Conservation (phyloP, 2,329 filamentous ascomycete species). For the Cylindrodendrum hubeiense region DNA sequence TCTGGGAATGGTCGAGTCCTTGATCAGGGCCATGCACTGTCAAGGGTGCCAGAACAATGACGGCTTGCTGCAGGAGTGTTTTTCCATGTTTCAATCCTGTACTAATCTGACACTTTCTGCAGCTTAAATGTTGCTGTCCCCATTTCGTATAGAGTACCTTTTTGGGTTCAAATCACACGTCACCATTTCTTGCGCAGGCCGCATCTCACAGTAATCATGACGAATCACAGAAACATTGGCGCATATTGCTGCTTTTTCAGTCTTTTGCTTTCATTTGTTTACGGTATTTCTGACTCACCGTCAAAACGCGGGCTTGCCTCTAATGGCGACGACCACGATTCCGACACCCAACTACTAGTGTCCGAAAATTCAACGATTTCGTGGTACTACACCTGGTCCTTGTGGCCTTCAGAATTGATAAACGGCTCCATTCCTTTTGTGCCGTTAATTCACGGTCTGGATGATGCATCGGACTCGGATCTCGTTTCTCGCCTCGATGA, state of each 20-base stretch:
- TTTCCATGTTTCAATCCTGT: not conserved
- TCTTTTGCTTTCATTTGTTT: not conserved
- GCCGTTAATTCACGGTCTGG: conserved; percentile 53
- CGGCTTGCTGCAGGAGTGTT: not conserved
- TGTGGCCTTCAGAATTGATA: conserved; percentile 40
- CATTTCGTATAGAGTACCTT: not conserved
- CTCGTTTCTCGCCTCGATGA: conserved; percentile 42
- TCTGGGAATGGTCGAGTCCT: not conserved
- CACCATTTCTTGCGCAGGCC: not conserved
- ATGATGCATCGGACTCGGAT: conserved; percentile 46
- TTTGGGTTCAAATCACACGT: not conserved
- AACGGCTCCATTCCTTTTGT: conserved; percentile 49
- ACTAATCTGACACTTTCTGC: not conserved
- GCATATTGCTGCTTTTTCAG: not conserved
- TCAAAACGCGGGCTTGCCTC: conserved; percentile 43
- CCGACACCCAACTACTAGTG: conserved; percentile 51
- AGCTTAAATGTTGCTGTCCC: not conserved
- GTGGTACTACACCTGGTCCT: conserved; percentile 60
- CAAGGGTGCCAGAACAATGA: not conserved
- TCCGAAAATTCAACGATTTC: conserved; percentile 52
- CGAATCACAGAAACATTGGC: not conserved
- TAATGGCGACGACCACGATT: conserved; percentile 40
- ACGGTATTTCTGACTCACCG: conserved; percentile 19
- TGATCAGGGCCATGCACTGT: not conserved
- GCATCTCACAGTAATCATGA: not conserved